Percentiles rank a stretch among this genome's conserved stretches.
These are phyloP conservation scores for Yamadazyma siamensis DNA, from an alignment of 1,139 yeast genomes.

Conservation along the genomic window DNA sequence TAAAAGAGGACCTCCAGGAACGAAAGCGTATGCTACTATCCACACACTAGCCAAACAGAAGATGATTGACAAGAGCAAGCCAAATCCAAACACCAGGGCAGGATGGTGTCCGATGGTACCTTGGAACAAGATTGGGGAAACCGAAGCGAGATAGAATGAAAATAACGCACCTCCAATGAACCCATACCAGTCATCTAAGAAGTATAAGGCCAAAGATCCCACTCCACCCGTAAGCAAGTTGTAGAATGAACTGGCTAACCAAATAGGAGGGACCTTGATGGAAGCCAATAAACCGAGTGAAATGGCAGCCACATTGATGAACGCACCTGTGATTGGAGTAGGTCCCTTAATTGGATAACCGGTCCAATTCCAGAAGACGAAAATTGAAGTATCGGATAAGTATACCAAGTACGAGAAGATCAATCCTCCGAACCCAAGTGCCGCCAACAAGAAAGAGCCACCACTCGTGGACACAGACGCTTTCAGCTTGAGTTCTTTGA, in stretches of 20 bases:
- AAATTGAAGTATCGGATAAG: conserved; percentile 78
- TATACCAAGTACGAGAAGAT: conserved; percentile 71
- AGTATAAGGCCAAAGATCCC: conserved; percentile 50
- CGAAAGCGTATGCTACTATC: conserved; percentile 98
- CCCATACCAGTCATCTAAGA: conserved; percentile 74
- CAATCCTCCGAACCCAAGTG: conserved; percentile 74
- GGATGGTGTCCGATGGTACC: conserved; percentile 58
- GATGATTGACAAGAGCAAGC: conserved; percentile 53
- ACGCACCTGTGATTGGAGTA: conserved; percentile 84
- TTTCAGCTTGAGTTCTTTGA: background rate
- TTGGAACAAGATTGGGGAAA: conserved; percentile 63
- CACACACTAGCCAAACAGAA: conserved; percentile 82
- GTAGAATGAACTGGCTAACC: conserved; percentile 24
- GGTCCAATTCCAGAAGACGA: conserved; percentile 90
- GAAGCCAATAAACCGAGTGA: conserved; percentile 48
- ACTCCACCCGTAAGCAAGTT: conserved; percentile 40
- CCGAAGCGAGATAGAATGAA: conserved; percentile 58
- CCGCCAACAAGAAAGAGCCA: conserved; percentile 48
- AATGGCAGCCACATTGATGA: conserved; percentile 59
- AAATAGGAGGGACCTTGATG: conserved; percentile 21
- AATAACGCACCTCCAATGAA: conserved; percentile 72
- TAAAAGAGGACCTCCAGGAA: conserved; percentile 84
- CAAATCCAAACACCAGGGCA: conserved; percentile 54
- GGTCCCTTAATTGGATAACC: conserved; percentile 91
- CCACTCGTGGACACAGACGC: conserved; percentile 17